Evolutionary conservation across 2,329 filamentous ascomycete genomes (phyloP).

Genomic region (Aspergillus clavatus): DNA sequence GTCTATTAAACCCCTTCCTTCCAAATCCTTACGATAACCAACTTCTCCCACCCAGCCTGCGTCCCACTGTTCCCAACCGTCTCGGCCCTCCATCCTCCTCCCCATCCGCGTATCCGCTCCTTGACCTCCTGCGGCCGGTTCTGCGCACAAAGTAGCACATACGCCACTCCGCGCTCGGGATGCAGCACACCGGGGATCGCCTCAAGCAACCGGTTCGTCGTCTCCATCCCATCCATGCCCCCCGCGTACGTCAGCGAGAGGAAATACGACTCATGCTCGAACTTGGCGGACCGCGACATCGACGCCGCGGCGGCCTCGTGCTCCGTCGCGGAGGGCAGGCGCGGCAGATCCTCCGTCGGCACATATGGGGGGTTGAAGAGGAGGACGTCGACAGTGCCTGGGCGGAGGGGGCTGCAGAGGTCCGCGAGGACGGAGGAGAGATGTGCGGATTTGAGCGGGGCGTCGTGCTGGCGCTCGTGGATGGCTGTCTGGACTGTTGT

Average conservation of each 20-base stretch:
- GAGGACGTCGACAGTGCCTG: conserved; percentile 67
- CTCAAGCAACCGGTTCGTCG: conserved; percentile 72
- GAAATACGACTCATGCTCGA: conserved; percentile 77
- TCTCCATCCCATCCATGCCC: conserved; percentile 88
- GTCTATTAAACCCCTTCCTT: conserved; percentile 31
- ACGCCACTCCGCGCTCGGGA: conserved; percentile 68
- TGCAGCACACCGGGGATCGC: conserved; percentile 62
- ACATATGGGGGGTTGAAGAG: conserved; percentile 98
- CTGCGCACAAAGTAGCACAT: conserved; percentile 83
- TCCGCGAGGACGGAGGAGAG: conserved; percentile 67
- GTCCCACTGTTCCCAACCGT: conserved; percentile 78
- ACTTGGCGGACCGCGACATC: conserved; percentile 41
- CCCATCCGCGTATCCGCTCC: conserved; percentile 55
- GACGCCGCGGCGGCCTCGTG: conserved; percentile 24
- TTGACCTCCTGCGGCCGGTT: conserved; percentile 78
- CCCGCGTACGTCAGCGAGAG: conserved; percentile 85
- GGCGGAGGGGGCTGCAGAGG: conserved; percentile 58
- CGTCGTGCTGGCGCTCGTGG: conserved; percentile 21
- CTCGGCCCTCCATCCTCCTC: conserved; percentile 65
- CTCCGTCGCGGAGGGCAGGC: conserved; percentile 34
- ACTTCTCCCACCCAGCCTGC: conserved; percentile 88
- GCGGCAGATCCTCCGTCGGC: conserved; percentile 71
- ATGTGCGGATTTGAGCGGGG: conserved; percentile 45
- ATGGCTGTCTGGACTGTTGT: conserved; percentile 60
- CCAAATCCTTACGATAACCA: conserved; percentile 86